Evolutionary conservation across 2,329 filamentous ascomycete genomes (phyloP), one percentile per base, ranked within the genome.

Genomic region (Ceratocystis variospora): DNA sequence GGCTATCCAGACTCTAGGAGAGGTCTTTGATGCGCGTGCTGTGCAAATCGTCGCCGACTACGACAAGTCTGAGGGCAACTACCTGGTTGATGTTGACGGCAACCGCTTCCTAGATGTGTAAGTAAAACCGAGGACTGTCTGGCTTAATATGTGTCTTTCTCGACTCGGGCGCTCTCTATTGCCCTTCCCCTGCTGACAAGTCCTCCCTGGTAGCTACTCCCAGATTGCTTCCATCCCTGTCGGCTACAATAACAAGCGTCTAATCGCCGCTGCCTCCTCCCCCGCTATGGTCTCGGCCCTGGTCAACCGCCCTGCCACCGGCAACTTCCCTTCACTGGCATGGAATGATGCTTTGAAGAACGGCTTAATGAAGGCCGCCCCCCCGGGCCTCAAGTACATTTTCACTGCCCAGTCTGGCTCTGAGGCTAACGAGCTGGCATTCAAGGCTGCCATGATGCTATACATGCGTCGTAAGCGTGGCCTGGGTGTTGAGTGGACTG

Each of bases 161-260:
- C 45, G 37, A 15, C 37, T 4, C 37, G 10, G 37, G 28, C 22
- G 53, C 53, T 28, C 28, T 19, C 25, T 57, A 12, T 12, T 62
- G n/a, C 19, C 19, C 28, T 50, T 25, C n/a, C 10, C 25, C 31
- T 57, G 33, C 53, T 67, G 44, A 15, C 46, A 37, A 64, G 12
- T 37, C 31, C 22, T 63, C 33, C 44, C 2, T n/a, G 17, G 28
- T 25, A 88, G 86, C 68, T 93, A 93, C 73, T 89, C 91, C 63
- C 91, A 96, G 77, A 96, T 96, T 73, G 91, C 91, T 69, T 96
- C 90, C 53, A 96, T 96, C 71, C 89, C 91, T 2, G 81, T 96
- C 59, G 91, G 91, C 68, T 96, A 96, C 83, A 96, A 93, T 81
- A 96, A 96, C 79, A 86, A 89, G 5, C 77, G 81, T 70, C 82